phyloP scores from a whole-genome alignment of 228 moss, liverwort and hornwort species.

The Sphagnum magellanicum region DNA sequence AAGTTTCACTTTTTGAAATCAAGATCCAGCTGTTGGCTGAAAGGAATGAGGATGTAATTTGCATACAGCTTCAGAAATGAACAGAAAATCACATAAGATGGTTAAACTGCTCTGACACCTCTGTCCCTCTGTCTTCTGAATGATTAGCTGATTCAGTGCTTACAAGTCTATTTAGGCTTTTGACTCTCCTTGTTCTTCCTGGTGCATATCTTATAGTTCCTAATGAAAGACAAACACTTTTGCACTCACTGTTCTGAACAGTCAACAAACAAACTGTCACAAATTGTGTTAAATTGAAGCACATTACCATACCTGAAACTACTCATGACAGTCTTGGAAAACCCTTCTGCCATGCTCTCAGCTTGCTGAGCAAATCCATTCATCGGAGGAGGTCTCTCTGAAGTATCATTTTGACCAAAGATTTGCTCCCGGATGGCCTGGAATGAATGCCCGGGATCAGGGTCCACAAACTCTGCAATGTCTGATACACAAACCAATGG shows the following conservation, averaged over 20 bases:
- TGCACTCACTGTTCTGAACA: background rate
- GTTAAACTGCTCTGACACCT: no score
- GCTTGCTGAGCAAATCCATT: constrained; percentile 92
- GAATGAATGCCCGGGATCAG: constrained; percentile 90
- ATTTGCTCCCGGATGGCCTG: constrained; percentile 86
- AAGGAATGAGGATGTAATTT: no score
- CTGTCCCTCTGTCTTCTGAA: no score
- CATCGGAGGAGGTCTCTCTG: constrained; percentile 71
- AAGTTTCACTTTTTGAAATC: no score
- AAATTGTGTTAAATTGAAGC: background rate
- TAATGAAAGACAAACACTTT: background rate
- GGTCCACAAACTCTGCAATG: constrained; percentile 75
- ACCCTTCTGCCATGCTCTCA: constrained; percentile 67
- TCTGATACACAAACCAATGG: constrained; percentile 61
- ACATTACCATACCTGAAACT: constrained; percentile 40
- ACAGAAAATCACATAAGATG: no score
- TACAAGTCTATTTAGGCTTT: no score
- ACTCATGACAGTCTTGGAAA: constrained; percentile 73
- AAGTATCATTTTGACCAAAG: constrained; percentile 55
- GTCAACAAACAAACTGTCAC: background rate
- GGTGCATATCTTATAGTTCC: no score
- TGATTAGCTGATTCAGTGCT: no score
- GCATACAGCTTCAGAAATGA: no score
- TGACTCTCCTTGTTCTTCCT: no score
- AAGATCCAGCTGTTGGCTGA: no score